phyloP scores from a whole-genome alignment of 192 early-diverging fungal species.

The Coemansia asiatica region DNA sequence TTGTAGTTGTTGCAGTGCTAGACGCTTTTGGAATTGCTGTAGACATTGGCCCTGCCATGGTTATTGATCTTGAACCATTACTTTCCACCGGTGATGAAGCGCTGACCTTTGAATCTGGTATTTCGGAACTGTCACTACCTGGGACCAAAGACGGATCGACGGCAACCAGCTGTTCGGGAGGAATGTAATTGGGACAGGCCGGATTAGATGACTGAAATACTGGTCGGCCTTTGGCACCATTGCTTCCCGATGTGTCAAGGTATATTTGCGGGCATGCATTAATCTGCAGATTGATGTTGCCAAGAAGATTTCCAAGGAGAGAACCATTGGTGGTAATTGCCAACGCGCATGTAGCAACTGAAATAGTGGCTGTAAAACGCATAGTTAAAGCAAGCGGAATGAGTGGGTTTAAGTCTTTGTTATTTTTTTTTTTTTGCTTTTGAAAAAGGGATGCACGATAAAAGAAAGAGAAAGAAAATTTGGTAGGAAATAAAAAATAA shows the following conservation, averaged over 20 bases:
- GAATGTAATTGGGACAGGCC: slow-evolving; percentile 43
- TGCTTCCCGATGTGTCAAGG: slow-evolving; percentile 1
- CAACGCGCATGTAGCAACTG: slow-evolving; percentile 10
- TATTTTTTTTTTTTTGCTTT: no score
- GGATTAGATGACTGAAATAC: slow-evolving; percentile 34
- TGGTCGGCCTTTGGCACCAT: neutral
- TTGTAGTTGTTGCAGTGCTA: no score
- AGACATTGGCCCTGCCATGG: no score
- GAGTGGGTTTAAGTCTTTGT: neutral
- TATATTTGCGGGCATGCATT: slow-evolving; percentile 27
- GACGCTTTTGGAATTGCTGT: no score
- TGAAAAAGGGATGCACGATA: no score
- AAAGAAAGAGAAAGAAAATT: no score
- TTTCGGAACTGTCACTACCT: neutral
- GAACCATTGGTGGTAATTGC: slow-evolving; percentile 20
- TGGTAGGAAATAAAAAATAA: no score
- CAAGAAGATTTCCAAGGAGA: slow-evolving; percentile 30
- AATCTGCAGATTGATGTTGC: slow-evolving; percentile 30
- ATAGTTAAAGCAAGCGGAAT: slow-evolving; percentile 2
- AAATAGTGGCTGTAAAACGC: slow-evolving; percentile 14
- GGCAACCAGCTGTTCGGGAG: slow-evolving; percentile 7
- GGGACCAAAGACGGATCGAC: neutral
- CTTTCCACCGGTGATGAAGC: no score
- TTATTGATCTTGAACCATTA: no score
- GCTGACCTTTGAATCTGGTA: no score